phyloP scores from a whole-genome alignment of 1,284 basidiomycete genomes.

The Pisolithus thermaeus region DNA sequence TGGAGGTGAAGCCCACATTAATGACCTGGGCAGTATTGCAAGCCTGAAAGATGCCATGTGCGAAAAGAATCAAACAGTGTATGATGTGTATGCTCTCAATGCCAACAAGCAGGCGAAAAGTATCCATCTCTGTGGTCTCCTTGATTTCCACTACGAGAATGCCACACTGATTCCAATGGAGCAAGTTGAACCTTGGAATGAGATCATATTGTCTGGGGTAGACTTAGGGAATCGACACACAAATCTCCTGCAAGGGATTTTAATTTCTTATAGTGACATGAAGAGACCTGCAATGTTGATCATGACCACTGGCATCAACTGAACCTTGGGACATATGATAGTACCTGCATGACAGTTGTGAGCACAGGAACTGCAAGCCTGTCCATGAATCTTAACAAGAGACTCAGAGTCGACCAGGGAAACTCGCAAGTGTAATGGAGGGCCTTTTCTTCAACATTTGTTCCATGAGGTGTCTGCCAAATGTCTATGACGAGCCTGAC shows the following conservation, averaged over 20 bases:
- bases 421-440: conserved; percentile 15
- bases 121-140: conserved; percentile 84
- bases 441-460: conserved; percentile 26
- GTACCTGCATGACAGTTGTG: not conserved
- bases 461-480: not conserved
- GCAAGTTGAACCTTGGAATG: conserved; percentile 98
- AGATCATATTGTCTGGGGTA: conserved; percentile 58
- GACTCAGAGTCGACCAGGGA: not conserved
- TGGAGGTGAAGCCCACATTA: conserved; percentile 93
- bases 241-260: not conserved
- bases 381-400: too few relatives aligned
- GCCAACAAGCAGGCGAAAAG: conserved; percentile 79
- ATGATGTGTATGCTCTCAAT: conserved; percentile 85
- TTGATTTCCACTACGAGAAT: conserved; percentile 84
- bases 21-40: conserved; percentile 87
- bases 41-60: conserved; percentile 94
- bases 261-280: too few relatives aligned
- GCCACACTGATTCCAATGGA: conserved; percentile 84
- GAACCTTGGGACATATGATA: not conserved
- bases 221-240: conserved; percentile 6
- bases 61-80: conserved; percentile 87
- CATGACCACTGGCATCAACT: conserved; percentile 2
- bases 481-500: not conserved
- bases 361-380: not conserved
- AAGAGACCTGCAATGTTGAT: not conserved